Evolutionary conservation across 176 grass and related monocot species (phyloP).

Genomic region (Tuctoria greenei): DNA sequence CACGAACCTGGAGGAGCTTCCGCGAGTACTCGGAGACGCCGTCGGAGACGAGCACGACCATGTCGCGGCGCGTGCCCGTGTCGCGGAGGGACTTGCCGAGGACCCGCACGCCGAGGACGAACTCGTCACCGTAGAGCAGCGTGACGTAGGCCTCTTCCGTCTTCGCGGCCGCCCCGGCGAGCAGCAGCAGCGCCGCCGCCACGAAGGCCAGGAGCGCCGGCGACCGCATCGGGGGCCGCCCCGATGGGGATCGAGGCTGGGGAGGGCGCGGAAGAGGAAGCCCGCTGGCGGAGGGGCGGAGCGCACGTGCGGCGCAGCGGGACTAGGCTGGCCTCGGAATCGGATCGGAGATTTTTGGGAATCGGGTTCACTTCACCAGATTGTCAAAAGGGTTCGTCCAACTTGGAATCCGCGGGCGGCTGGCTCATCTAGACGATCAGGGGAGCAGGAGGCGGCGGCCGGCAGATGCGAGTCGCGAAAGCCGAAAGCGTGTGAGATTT

Average conservation of each 20-base stretch:
- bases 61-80: slow-evolving; percentile 62
- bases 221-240: slow-evolving; percentile 29
- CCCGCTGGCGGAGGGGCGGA: background rate
- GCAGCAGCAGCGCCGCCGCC: slow-evolving; percentile 28
- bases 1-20: slow-evolving; percentile 57
- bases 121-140: slow-evolving; percentile 90
- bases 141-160: slow-evolving; percentile 89
- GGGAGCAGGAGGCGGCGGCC: background rate
- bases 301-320: slow-evolving; percentile 21
- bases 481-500: background rate
- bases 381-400: slow-evolving; percentile 23
- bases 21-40: slow-evolving; percentile 77
- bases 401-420: slow-evolving; percentile 26
- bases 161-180: slow-evolving; percentile 18
- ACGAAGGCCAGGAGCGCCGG: slow-evolving; percentile 32
- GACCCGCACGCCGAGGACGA: slow-evolving; percentile 88
- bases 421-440: background rate
- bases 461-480: background rate
- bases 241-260: slow-evolving; percentile 15
- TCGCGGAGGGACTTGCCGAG: slow-evolving; percentile 86
- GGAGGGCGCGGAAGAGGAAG: background rate
- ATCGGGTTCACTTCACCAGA: too few relatives aligned
- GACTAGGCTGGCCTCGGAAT: background rate
- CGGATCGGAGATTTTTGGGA: slow-evolving; percentile 25
- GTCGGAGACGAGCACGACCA: slow-evolving; percentile 94